Conservation (phyloP, 2,329 filamentous ascomycete genomes). For the Sordariomycetes sp. region DNA sequence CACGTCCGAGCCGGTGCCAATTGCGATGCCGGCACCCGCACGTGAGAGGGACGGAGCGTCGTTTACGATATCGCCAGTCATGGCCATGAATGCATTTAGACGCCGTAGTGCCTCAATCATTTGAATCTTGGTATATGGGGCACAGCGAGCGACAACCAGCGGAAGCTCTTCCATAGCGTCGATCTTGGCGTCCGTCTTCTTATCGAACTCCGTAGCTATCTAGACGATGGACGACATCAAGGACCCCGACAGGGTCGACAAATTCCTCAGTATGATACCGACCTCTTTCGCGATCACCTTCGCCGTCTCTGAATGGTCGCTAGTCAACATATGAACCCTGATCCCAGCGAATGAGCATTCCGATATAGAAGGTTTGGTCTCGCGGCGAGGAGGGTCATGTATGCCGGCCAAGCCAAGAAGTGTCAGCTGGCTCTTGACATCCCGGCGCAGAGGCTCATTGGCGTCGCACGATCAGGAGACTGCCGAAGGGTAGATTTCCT, state of each 20-base stretch:
- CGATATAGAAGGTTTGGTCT: slow-evolving; percentile 60
- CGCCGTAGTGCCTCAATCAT: slow-evolving; percentile 85
- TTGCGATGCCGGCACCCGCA: slow-evolving; percentile 78
- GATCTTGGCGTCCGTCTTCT: slow-evolving; percentile 60
- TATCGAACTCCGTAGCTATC: slow-evolving; percentile 68
- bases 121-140: slow-evolving; percentile 74
- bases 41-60: slow-evolving; percentile 70
- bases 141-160: slow-evolving; percentile 71
- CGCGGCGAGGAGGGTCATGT: slow-evolving; percentile 73
- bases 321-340: slow-evolving; percentile 73
- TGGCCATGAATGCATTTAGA: slow-evolving; percentile 63
- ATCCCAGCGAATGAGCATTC: slow-evolving; percentile 64
- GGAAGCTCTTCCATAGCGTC: slow-evolving; percentile 64
- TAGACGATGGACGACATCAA: slow-evolving; percentile 59
- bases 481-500: slow-evolving; percentile 27
- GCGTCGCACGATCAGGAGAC: slow-evolving; percentile 13
- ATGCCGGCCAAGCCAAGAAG: slow-evolving; percentile 77
- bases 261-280: slow-evolving; percentile 57
- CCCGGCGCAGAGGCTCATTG: slow-evolving; percentile 36
- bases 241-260: slow-evolving; percentile 42
- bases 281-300: slow-evolving; percentile 68
- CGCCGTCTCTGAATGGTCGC: slow-evolving; percentile 68
- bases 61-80: slow-evolving; percentile 85
- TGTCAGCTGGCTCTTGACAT: slow-evolving; percentile 53
- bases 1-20: slow-evolving; percentile 80